Conservation (phyloP, 179 eudicot genomes). For the Beta lomatogona region DNA sequence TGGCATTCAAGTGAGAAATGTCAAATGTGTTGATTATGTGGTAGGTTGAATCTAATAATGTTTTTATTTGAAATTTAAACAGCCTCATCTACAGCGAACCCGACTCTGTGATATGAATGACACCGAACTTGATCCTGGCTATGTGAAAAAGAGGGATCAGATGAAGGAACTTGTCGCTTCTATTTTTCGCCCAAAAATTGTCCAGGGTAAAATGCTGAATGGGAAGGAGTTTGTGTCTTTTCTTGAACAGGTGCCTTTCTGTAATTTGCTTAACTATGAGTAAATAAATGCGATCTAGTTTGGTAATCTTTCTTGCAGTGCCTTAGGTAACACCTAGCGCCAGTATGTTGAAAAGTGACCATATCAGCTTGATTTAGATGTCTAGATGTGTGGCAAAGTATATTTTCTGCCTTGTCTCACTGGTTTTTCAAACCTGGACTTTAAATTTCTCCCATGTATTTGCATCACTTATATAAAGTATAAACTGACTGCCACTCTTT, state of each 20-base stretch:
- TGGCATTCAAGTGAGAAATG: background rate
- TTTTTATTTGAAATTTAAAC: conserved; percentile 39
- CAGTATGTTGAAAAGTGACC: background rate
- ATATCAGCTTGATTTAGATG: background rate
- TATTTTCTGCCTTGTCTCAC: background rate
- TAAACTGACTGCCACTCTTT: background rate
- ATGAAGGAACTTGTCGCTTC: conserved; percentile 76
- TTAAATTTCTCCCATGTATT: too few species aligned
- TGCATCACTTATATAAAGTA: too few species aligned
- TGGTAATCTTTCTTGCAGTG: background rate
- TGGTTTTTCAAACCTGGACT: background rate
- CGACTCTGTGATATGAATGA: conserved; percentile 94
- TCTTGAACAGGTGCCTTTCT: conserved; percentile 70
- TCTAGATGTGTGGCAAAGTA: background rate
- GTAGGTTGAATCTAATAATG: background rate
- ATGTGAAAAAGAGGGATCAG: conserved; percentile 81
- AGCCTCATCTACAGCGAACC: conserved; percentile 98
- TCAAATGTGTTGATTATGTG: background rate
- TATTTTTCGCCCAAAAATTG: conserved; percentile 75
- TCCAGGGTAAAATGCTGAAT: conserved; percentile 81
- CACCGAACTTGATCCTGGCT: conserved; percentile 72
- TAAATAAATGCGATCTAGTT: conserved; percentile 4
- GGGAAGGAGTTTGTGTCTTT: conserved; percentile 94
- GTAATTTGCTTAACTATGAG: background rate
- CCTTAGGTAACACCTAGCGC: background rate